phyloP scores from a whole-genome alignment of 2,329 filamentous ascomycete genomes.

The Hymenoscyphus occultus region DNA sequence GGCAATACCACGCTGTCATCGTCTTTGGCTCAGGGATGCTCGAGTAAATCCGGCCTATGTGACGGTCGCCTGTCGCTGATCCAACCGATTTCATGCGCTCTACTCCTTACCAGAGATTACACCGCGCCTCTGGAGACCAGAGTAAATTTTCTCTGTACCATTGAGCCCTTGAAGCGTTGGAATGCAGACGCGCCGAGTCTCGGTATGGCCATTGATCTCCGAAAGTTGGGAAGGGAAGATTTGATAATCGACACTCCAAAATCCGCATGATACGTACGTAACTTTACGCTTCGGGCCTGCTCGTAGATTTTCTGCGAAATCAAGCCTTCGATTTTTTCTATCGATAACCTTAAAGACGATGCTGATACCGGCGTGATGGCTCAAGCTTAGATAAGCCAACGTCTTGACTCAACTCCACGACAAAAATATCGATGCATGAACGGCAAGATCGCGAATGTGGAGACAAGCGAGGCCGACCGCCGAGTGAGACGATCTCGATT shows the following conservation, averaged over 20 bases:
- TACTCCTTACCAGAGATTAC: background rate
- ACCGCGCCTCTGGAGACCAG: background rate
- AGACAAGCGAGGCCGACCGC: background rate
- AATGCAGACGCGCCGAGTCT: background rate
- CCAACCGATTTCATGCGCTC: background rate
- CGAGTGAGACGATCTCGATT: background rate
- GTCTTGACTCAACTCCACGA: background rate
- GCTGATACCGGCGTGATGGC: background rate
- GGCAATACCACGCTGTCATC: background rate
- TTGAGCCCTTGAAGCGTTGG: background rate
- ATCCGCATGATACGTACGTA: background rate
- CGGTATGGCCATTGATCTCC: background rate
- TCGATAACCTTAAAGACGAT: background rate
- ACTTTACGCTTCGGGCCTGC: no score
- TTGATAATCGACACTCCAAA: background rate
- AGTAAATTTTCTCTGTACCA: background rate
- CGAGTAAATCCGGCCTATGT: background rate
- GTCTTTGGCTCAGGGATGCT: background rate
- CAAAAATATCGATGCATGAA: slow-evolving; percentile 3
- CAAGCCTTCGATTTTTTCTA: background rate
- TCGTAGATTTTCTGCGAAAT: background rate
- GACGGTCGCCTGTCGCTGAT: background rate
- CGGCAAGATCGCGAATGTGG: background rate
- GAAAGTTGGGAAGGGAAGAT: background rate
- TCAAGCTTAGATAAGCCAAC: background rate